phyloP scores from a whole-genome alignment of 371 early-diverging fungal genomes.

The Haplosporangium sp. region DNA sequence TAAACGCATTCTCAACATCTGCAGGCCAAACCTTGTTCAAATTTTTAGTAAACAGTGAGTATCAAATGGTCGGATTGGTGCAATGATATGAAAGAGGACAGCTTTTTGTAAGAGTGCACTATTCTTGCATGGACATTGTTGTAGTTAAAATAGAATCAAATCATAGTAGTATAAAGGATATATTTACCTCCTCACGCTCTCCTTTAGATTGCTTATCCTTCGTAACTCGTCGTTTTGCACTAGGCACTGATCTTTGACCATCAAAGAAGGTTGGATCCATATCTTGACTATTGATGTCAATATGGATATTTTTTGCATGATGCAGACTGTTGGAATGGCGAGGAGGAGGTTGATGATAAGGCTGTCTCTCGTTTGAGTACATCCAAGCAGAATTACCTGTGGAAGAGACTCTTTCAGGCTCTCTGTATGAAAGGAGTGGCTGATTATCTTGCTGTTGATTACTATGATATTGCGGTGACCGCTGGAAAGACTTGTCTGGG shows the following conservation, averaged over 20 bases:
- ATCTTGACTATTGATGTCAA: neutral
- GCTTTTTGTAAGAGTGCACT: too few relatives aligned
- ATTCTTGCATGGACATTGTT: neutral
- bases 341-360: neutral
- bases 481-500: conserved; percentile 11
- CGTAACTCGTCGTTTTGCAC: conserved; percentile 21
- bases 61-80: neutral
- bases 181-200: conserved; percentile 52
- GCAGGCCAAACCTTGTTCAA: conserved; percentile 45
- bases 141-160: neutral
- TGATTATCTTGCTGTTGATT: conserved; percentile 9
- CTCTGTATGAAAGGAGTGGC: neutral
- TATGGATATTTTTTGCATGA: neutral
- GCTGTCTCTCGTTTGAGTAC: neutral
- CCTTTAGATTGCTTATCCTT: conserved; percentile 43
- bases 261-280: neutral
- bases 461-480: conserved; percentile 9
- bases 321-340: neutral
- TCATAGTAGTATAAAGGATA: neutral
- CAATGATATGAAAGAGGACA: too few relatives aligned
- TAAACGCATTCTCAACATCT: conserved; percentile 46
- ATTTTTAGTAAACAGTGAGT: neutral
- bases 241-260: neutral
- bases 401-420: neutral
- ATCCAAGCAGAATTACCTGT: neutral